Evolutionary conservation across 441 rosid species (phyloP), one percentile per base, ranked within the genome.

Genomic region (Erodium texanum): DNA sequence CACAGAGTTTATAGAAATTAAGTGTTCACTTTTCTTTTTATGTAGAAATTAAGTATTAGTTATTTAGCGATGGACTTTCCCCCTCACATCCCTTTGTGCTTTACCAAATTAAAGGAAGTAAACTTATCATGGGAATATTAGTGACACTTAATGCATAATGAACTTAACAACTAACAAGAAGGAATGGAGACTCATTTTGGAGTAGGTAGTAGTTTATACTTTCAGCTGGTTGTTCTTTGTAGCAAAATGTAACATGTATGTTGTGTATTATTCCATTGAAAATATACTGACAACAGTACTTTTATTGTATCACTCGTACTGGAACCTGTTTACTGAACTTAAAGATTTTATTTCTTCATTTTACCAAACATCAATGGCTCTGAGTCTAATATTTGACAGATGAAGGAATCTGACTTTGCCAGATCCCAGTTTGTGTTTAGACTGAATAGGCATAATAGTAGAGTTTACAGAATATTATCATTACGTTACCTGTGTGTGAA

Each of bases 381-480:
- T 58, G 5, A 58, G 62, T 27, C 62, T 18, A 20, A 10, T 58
- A 22, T 58, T 58, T 58, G 20, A 58, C 16, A 45, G n/a, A 45
- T 2, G 14, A 12, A 45, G 52, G 52, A 41, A 45, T 58, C 15
- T 58, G 62, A 23, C 11, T 58, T 9, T 20, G n/a, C 24, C 24
- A 9, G 27, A 19, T 58, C 8, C 27, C 22, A 58, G 15, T 22
- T 58, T 22, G 29, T 9, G 41, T 24, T 62, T 24, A 24, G 36
- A n/a, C 65, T 62, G 29, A 27, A 23, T 62, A 15, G 22, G 27
- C 45, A 43, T 29, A 16, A 43, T 29, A 16, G 1, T 4, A 58
- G 59, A 54, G 59, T 65, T 65, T 24, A 56, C 62, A 19, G 12
- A 56, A 16, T 16, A 56, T 56, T 20, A 56, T 56, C 34, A 23